Conservation (phyloP, 2,329 filamentous ascomycete genomes). For the Fusarium incarnatum region DNA sequence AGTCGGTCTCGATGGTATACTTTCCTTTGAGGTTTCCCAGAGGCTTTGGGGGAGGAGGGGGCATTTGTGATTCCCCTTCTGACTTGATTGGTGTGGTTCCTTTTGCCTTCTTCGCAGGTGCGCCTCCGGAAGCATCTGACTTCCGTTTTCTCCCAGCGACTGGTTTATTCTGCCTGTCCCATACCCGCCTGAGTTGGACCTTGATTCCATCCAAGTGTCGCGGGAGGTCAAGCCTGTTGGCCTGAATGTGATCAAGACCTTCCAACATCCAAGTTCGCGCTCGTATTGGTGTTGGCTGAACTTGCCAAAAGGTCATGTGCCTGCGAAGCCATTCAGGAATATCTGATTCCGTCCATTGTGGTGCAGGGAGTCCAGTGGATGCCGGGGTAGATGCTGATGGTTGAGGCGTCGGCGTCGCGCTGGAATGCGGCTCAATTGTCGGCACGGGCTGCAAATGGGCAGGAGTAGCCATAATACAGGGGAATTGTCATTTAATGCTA, state of each 20-base stretch:
- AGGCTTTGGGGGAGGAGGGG: background rate
- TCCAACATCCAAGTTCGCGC: background rate
- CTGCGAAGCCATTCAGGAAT: background rate
- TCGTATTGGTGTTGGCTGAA: background rate
- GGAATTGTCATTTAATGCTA: too few species aligned
- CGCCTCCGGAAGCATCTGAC: accelerated
- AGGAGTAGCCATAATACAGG: background rate
- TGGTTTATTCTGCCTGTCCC: background rate
- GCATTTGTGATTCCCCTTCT: background rate
- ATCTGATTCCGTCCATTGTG: background rate
- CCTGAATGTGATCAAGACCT: background rate
- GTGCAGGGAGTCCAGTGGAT: too few species aligned
- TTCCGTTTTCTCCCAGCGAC: background rate
- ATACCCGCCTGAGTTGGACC: background rate
- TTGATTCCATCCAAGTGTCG: background rate
- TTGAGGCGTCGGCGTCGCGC: background rate
- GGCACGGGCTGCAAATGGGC: background rate
- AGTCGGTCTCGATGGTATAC: background rate
- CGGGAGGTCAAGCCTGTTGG: background rate
- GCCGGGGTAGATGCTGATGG: background rate
- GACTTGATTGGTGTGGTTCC: background rate
- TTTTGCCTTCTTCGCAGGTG: background rate
- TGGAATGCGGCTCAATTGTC: background rate
- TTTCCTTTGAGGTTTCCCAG: background rate
- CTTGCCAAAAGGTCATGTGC: background rate